Base-by-base conservation (phyloP, 1,284 basidiomycete genomes). In the Naganishia cerealis region DNA sequence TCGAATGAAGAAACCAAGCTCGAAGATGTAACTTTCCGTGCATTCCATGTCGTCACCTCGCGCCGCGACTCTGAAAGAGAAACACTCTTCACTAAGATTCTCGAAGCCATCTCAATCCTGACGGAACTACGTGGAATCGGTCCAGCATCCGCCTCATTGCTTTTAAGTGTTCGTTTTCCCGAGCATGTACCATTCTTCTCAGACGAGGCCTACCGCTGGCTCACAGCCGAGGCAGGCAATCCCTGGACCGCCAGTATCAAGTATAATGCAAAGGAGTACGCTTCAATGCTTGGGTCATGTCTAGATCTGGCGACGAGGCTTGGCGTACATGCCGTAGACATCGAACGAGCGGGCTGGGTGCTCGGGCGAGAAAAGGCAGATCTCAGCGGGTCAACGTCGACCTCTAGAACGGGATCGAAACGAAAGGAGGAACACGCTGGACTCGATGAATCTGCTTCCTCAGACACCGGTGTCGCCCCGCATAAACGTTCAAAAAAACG, bases 141-240 rank as follows among this genome's bases (percentile, higher is more conserved):
- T 12, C 71, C 71, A 8, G 71, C 71, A 15, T 68, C 68, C 4
- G 71, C 68, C 16, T 68, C 66, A 8, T 38, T 70, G 1, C 48
- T 72, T 6, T 54, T 72, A 1, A 61, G 66, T 4, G 54, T 70
- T 21, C 50, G 67, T 0, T 57, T 40, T 21, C 58, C 69, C 15
- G n/a, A 61, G 0, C 26, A 57, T n/a, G 69, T 72, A 5, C 68
- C 68, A 3, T 72, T 72, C 54, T 70, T 72, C 48, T 65, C 59
- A n/a, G 71, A 72, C 38, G 71, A 72, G 40, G 68, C 55, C 4
- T 68, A 39, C 48, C 59, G 39, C 0, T 68, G 67, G 67, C 40
- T 68, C 13, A 59, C 57, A 9, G 36, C 38, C 40, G 42, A 38
- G 8, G 24, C 50, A 29, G 61, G 61, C 16, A 40, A 63, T 36